These are phyloP conservation scores for Penicillium sumatraense DNA, from an alignment of 2,329 filamentous ascomycete species.

Conservation along the genomic window DNA sequence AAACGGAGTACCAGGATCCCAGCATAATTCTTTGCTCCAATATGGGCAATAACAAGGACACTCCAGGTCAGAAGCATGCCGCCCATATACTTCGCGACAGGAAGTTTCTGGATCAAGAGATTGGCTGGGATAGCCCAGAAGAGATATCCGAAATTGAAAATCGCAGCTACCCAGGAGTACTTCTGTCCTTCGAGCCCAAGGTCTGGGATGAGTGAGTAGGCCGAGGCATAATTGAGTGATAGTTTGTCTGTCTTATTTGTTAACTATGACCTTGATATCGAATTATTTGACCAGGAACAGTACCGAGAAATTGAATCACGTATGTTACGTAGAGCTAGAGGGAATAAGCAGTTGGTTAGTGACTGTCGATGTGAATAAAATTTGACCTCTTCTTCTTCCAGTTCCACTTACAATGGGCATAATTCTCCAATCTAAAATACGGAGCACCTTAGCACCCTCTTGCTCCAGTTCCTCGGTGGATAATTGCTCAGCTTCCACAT, in stretches of 20 bases:
- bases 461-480: slow-evolving; percentile 49
- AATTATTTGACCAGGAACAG: neutral
- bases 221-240: slow-evolving; percentile 42
- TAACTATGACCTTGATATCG: neutral
- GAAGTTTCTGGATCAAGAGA: slow-evolving; percentile 47
- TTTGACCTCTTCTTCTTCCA: slow-evolving; percentile 11
- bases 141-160: slow-evolving; percentile 52
- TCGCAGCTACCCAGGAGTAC: slow-evolving; percentile 52
- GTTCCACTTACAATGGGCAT: slow-evolving; percentile 53
- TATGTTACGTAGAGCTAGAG: slow-evolving; percentile 44
- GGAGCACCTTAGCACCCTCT: slow-evolving; percentile 47
- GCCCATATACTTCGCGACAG: slow-evolving; percentile 49
- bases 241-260: slow-evolving; percentile 28
- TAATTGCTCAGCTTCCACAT: slow-evolving; percentile 49
- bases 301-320: slow-evolving; percentile 52
- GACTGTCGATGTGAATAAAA: too few species aligned
- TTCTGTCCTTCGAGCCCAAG: slow-evolving; percentile 47
- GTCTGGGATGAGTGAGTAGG: slow-evolving; percentile 49
- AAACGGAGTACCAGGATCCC: slow-evolving; percentile 53
- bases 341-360: slow-evolving; percentile 12
- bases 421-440: slow-evolving; percentile 53
- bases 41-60: slow-evolving; percentile 42
- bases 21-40: slow-evolving; percentile 45
- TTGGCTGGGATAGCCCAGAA: slow-evolving; percentile 47
- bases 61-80: slow-evolving; percentile 50